Conservation (phyloP, 345 rosid genomes). For the Psidium friedrichsthalianum region DNA sequence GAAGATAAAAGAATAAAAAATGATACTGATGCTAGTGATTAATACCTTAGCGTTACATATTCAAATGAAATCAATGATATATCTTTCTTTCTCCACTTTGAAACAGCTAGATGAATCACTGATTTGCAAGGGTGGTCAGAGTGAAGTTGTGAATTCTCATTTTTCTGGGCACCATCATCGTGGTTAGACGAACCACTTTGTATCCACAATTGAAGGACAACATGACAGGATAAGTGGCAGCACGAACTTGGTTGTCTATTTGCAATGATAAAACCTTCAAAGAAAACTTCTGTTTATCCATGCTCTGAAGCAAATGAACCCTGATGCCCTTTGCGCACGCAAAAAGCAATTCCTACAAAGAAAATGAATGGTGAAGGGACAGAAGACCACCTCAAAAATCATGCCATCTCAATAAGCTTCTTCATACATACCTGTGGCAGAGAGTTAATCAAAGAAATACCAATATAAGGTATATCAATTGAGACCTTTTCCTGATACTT, state of each 20-base stretch:
- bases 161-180: not conserved
- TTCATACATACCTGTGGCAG: conserved; percentile 53
- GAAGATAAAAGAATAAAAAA: not conserved
- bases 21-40: not conserved
- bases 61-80: conserved; percentile 67
- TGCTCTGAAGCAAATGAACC: conserved; percentile 54
- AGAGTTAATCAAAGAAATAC: conserved; percentile 71
- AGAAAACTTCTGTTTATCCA: conserved; percentile 69
- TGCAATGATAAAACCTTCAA: conserved; percentile 66
- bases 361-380: conserved; percentile 4
- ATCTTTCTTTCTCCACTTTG: conserved; percentile 87
- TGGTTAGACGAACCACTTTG: conserved; percentile 28
- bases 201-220: conserved; percentile 58
- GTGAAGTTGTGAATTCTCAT: conserved; percentile 10
- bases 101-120: conserved; percentile 40
- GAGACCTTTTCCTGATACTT: conserved; percentile 64
- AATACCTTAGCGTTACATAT: conserved; percentile 63
- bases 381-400: not conserved
- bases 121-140: conserved; percentile 36
- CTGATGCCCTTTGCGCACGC: conserved; percentile 62
- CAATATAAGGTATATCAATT: conserved; percentile 47
- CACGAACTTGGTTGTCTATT: conserved; percentile 72
- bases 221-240: conserved; percentile 71
- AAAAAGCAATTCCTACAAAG: conserved; percentile 74
- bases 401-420: not conserved